phyloP scores from a whole-genome alignment of 139 green algal genomes.

The Zygnema circumcarinatum region DNA sequence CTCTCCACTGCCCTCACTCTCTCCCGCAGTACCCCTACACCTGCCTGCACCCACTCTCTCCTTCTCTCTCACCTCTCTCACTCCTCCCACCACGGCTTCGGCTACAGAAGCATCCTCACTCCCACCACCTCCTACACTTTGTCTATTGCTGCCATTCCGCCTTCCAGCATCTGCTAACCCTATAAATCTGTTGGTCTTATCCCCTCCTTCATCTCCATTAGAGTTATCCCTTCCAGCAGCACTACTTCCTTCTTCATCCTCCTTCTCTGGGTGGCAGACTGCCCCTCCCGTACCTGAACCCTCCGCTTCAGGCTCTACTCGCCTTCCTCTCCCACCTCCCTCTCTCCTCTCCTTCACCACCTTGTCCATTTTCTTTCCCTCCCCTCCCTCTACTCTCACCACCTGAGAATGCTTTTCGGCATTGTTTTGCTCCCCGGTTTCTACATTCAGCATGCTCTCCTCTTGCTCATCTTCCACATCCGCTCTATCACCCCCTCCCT shows the following conservation, averaged over 20 bases:
- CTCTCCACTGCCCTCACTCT: neutral
- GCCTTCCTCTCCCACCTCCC: neutral
- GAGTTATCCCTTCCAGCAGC: neutral
- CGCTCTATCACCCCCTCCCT: neutral
- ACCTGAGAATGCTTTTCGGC: no score
- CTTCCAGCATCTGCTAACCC: neutral
- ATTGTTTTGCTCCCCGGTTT: neutral
- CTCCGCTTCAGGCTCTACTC: neutral
- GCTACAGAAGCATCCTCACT: neutral
- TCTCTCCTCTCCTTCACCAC: neutral
- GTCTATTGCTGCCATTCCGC: neutral
- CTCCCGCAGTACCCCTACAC: neutral
- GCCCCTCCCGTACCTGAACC: neutral
- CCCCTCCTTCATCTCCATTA: neutral
- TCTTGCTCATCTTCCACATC: neutral
- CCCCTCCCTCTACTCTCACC: neutral
- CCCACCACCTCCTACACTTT: neutral
- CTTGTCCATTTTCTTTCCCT: neutral
- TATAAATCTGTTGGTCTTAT: neutral
- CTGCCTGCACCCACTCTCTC: neutral
- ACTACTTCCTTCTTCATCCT: neutral
- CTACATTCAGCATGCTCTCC: neutral
- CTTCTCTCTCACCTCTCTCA: neutral
- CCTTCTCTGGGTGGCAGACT: neutral
- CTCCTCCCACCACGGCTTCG: neutral